These are phyloP conservation scores for Globisporangium yorkense DNA, from an alignment of 352 stramenopile species.

Conservation along the genomic window DNA sequence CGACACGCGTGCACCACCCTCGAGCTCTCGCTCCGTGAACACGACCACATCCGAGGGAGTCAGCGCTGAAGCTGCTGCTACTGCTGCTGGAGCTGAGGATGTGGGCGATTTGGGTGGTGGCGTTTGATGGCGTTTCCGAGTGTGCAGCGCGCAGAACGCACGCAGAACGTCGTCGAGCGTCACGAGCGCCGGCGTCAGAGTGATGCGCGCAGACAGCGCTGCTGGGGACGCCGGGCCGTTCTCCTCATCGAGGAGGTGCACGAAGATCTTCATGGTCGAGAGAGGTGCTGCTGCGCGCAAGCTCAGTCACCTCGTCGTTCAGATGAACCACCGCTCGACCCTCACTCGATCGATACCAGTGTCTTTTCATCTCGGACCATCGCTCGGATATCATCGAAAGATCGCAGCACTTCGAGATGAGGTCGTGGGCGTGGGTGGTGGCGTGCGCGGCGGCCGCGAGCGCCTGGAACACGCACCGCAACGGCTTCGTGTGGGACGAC, in stretches of 20 bases:
- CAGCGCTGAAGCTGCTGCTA: conserved; percentile 2
- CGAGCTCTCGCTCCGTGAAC: conserved; percentile 34
- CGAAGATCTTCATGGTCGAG: conserved; percentile 48
- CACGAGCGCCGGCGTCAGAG: conserved; percentile 18
- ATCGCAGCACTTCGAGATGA: not conserved
- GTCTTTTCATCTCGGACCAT: no score
- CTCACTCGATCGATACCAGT: no score
- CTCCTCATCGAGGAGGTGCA: conserved; percentile 54
- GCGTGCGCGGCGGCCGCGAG: conserved; percentile 22
- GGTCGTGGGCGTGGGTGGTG: conserved; percentile 8
- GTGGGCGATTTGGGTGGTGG: no score
- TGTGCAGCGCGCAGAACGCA: conserved; percentile 32
- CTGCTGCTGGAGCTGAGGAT: not conserved
- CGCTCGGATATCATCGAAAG: no score
- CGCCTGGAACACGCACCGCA: conserved; percentile 41
- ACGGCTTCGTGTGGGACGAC: conserved; percentile 86
- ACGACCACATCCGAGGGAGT: conserved; percentile 27
- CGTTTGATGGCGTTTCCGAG: conserved; percentile 27
- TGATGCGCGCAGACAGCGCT: conserved; percentile 52
- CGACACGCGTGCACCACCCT: conserved; percentile 1
- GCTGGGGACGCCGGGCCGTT: not conserved
- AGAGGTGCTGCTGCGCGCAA: not conserved
- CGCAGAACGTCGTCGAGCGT: conserved; percentile 37
- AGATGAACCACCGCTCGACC: conserved; percentile 19
- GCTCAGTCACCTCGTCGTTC: not conserved